Evolutionary conservation across 768 basidiomycete genomes (phyloP).

Genomic region (Auriscalpium vulgare): DNA sequence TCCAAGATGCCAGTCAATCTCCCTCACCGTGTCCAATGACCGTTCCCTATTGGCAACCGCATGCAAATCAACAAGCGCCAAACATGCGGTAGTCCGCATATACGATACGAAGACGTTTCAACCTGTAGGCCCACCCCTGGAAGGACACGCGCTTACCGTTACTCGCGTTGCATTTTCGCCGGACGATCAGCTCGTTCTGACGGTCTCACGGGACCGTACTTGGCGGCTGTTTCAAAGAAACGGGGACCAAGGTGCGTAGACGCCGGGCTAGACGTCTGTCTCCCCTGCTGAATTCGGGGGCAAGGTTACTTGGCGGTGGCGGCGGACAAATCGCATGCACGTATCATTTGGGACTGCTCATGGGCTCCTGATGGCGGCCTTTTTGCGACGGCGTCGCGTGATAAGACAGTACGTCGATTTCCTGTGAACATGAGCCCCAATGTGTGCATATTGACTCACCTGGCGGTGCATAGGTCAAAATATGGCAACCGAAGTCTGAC

Average conservation of each 20-base stretch:
- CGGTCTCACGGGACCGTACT: slow-evolving; percentile 86
- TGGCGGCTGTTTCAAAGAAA: slow-evolving; percentile 72
- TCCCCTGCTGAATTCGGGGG: slow-evolving; percentile 15
- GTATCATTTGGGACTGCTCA: slow-evolving; percentile 94
- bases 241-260: slow-evolving; percentile 31
- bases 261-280: not conserved
- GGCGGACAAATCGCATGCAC: slow-evolving; percentile 75
- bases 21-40: slow-evolving; percentile 67
- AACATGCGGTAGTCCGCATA: slow-evolving; percentile 85
- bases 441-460: not conserved
- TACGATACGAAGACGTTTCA: slow-evolving; percentile 69
- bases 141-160: slow-evolving; percentile 83
- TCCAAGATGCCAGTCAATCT: slow-evolving; percentile 52
- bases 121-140: slow-evolving; percentile 60
- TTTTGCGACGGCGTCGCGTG: slow-evolving; percentile 91
- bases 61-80: slow-evolving; percentile 79
- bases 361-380: slow-evolving; percentile 72
- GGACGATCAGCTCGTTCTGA: slow-evolving; percentile 69
- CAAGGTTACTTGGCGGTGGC: slow-evolving; percentile 54
- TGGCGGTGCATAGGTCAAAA: slow-evolving; percentile 52
- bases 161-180: slow-evolving; percentile 88
- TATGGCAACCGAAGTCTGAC: slow-evolving; percentile 52
- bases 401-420: slow-evolving; percentile 67
- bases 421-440: not conserved
- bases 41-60: slow-evolving; percentile 74